phyloP scores from a whole-genome alignment of 805 yeast species.

The Tetrapisispora fleetii region DNA sequence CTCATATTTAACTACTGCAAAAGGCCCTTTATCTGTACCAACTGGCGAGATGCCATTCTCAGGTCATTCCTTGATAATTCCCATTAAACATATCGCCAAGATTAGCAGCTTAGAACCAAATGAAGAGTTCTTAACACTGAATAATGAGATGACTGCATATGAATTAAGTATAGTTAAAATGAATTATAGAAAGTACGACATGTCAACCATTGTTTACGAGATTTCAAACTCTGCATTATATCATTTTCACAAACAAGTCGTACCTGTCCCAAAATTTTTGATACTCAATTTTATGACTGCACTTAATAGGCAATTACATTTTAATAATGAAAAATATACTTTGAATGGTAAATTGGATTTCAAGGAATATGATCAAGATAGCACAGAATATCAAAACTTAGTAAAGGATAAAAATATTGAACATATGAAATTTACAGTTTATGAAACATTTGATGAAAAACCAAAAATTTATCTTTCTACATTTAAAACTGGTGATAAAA shows the following conservation, averaged over 20 bases:
- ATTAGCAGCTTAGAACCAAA: slow-evolving; percentile 21
- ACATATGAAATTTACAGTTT: slow-evolving; percentile 29
- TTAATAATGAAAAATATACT: slow-evolving; percentile 40
- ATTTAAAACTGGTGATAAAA: slow-evolving; percentile 28
- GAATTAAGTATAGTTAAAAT: slow-evolving; percentile 41
- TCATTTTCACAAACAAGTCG: slow-evolving; percentile 68
- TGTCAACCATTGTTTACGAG: slow-evolving; percentile 56
- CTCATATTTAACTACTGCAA: slow-evolving; percentile 66
- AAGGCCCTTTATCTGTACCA: slow-evolving; percentile 69
- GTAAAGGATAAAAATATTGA: slow-evolving; percentile 24
- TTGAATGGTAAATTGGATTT: slow-evolving; percentile 38
- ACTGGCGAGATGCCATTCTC: slow-evolving; percentile 44
- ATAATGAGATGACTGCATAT: slow-evolving; percentile 39
- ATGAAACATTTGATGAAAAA: slow-evolving; percentile 22
- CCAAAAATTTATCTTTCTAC: slow-evolving; percentile 28
- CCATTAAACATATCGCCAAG: slow-evolving; percentile 62
- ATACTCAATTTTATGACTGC: slow-evolving; percentile 36
- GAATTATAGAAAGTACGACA: slow-evolving; percentile 34
- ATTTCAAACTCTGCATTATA: slow-evolving; percentile 54
- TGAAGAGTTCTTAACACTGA: slow-evolving; percentile 11
- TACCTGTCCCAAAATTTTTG: slow-evolving; percentile 51
- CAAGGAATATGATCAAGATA: slow-evolving; percentile 20
- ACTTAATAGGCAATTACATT: slow-evolving; percentile 35
- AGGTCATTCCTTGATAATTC: slow-evolving; percentile 75
- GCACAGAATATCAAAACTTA: slow-evolving; percentile 22